Conservation (phyloP, 352 stramenopile species). For the Globisporangium cederbergense region DNA sequence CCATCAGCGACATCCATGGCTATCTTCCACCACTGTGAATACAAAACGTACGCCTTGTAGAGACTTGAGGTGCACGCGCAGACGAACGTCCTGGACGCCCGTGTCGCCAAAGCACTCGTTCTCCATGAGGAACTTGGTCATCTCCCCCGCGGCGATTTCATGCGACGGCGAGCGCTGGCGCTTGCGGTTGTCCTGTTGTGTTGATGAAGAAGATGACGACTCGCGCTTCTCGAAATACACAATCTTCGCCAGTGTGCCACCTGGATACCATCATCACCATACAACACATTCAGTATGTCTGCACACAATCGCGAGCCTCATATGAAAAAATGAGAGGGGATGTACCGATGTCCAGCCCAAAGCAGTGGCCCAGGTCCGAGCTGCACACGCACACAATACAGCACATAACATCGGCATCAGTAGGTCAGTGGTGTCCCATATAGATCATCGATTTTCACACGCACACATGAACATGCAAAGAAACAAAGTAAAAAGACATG, state of each 20-base stretch:
- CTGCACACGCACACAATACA: conserved; percentile 23
- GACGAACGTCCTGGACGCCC: conserved; percentile 86
- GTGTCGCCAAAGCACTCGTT: conserved; percentile 74
- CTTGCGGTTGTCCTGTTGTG: conserved; percentile 33
- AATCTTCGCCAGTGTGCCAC: conserved; percentile 93
- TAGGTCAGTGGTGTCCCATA: neutral
- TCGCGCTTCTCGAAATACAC: conserved; percentile 92
- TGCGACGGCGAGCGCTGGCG: conserved; percentile 70
- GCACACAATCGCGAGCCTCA: neutral
- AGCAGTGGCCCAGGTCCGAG: conserved; percentile 81
- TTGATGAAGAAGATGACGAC: neutral
- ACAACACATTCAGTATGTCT: neutral
- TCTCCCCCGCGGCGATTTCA: conserved; percentile 73
- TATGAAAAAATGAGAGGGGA: neutral
- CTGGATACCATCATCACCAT: conserved; percentile 22
- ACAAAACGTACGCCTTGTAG: conserved; percentile 78
- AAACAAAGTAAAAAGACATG: neutral
- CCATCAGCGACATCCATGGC: neutral
- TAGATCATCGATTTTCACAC: too few relatives aligned
- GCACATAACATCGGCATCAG: neutral
- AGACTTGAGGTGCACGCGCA: conserved; percentile 81
- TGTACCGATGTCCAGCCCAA: conserved; percentile 80
- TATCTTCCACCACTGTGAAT: neutral
- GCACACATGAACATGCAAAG: neutral
- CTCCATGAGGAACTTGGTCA: conserved; percentile 85